Percentiles rank a stretch among this genome's conserved stretches.
Evolutionary conservation across 768 basidiomycete genomes (phyloP).

Genomic region (Rhizopogon sp.): DNA sequence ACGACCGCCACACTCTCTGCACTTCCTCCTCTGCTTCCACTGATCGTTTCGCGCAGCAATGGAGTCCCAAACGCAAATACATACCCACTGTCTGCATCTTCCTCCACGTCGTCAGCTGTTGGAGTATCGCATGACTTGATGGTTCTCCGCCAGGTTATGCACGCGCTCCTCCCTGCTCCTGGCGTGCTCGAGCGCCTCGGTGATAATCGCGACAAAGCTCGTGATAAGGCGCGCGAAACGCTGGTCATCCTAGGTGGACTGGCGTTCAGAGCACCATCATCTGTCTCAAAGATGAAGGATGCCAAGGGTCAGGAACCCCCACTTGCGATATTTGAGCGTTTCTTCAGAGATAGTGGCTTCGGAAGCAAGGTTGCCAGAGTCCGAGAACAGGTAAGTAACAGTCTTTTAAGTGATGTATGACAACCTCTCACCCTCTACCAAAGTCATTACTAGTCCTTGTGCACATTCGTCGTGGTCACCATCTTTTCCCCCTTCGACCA

Average conservation of each 20-base stretch:
- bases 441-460: conserved; percentile 66
- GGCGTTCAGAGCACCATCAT: conserved; percentile 55
- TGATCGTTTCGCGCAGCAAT: conserved; percentile 45
- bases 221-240: conserved; percentile 71
- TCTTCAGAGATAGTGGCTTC: conserved; percentile 67
- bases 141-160: conserved; percentile 62
- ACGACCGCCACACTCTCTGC: conserved; percentile 71
- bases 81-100: conserved; percentile 45
- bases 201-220: conserved; percentile 64
- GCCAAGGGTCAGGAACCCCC: conserved; percentile 69
- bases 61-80: conserved; percentile 18
- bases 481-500: conserved; percentile 73
- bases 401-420: not conserved
- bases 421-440: conserved; percentile 1
- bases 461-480: conserved; percentile 64
- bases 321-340: conserved; percentile 63
- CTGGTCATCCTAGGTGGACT: conserved; percentile 72
- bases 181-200: conserved; percentile 82
- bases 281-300: conserved; percentile 38
- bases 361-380: conserved; percentile 83
- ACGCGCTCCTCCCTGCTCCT: conserved; percentile 66
- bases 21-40: conserved; percentile 60
- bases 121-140: conserved; percentile 44
- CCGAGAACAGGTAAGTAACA: conserved; percentile 71
- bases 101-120: conserved; percentile 42